phyloP scores from a whole-genome alignment of 805 yeast species.

The Candida yuanshanica region DNA sequence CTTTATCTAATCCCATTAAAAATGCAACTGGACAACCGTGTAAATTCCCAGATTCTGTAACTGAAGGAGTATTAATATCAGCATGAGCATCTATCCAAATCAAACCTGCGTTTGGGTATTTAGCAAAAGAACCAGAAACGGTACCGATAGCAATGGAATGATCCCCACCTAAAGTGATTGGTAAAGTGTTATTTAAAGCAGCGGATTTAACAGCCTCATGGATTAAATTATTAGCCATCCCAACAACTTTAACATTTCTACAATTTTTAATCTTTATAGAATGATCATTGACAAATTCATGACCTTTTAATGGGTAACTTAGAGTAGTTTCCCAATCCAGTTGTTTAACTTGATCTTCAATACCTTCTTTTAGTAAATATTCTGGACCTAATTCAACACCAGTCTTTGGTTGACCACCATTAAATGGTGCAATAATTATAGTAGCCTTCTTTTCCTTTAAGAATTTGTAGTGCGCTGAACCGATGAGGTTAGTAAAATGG shows the following conservation, averaged over 20 bases:
- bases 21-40: constrained; percentile 97
- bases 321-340: constrained; percentile 68
- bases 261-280: constrained; percentile 45
- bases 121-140: constrained; percentile 72
- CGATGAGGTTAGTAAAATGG: background rate
- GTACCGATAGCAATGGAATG: constrained; percentile 96
- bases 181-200: constrained; percentile 46
- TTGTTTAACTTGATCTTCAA: constrained; percentile 51
- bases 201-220: constrained; percentile 53
- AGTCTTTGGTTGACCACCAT: constrained; percentile 90
- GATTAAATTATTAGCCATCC: constrained; percentile 61
- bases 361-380: constrained; percentile 66
- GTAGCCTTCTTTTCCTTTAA: constrained; percentile 51
- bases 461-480: constrained; percentile 40
- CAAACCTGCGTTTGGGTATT: constrained; percentile 82
- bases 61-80: constrained; percentile 83
- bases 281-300: constrained; percentile 36
- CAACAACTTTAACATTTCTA: constrained; percentile 74
- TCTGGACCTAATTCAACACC: constrained; percentile 97
- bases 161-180: constrained; percentile 92
- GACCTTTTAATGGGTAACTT: constrained; percentile 46
- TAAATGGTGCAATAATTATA: constrained; percentile 85
- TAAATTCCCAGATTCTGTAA: constrained; percentile 82
- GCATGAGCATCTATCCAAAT: constrained; percentile 99
- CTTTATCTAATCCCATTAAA: constrained; percentile 71